These are phyloP conservation scores for Aspergillus saccharolyticus DNA, from an alignment of 495 filamentous ascomycete species.

Conservation along the genomic window DNA sequence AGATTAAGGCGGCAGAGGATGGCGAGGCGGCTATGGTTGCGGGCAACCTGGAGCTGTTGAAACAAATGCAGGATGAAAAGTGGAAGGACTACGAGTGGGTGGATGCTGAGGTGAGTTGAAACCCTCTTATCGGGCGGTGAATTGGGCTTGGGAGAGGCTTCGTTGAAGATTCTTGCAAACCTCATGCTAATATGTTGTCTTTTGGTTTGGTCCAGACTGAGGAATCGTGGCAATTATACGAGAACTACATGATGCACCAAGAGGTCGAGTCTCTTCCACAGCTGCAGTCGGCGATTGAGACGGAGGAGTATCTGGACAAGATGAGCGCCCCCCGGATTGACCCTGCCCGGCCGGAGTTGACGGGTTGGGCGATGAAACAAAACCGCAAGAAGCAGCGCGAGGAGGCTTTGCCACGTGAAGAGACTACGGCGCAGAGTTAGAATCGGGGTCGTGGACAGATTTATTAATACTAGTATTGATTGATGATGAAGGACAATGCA, in stretches of 20 bases:
- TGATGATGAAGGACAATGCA: too few relatives aligned
- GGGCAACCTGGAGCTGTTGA: constrained; percentile 51
- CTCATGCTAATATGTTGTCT: not conserved
- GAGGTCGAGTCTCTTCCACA: constrained; percentile 43
- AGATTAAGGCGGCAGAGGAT: constrained; percentile 59
- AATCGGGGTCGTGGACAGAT: too few relatives aligned
- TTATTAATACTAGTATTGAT: too few relatives aligned
- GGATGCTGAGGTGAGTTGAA: constrained; percentile 61
- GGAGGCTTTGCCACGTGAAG: constrained; percentile 6
- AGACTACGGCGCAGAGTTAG: constrained; percentile 24
- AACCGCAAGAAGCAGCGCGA: constrained; percentile 36
- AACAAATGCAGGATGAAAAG: constrained; percentile 59
- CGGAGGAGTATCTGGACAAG: constrained; percentile 57
- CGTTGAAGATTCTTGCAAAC: too few relatives aligned
- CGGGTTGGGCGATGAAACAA: constrained; percentile 48
- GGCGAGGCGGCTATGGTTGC: constrained; percentile 44
- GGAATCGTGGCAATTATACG: constrained; percentile 58
- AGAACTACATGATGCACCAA: constrained; percentile 55
- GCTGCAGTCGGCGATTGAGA: constrained; percentile 49
- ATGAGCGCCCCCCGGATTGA: constrained; percentile 61
- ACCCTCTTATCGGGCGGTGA: too few relatives aligned
- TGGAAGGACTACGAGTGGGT: constrained; percentile 62
- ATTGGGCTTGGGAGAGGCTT: too few relatives aligned
- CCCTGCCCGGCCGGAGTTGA: constrained; percentile 44
- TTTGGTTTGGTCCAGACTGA: constrained; percentile 36